Evolutionary conservation across 768 basidiomycete genomes (phyloP), one percentile per base, ranked within the genome.

Genomic region (Naganishia friedmannii): DNA sequence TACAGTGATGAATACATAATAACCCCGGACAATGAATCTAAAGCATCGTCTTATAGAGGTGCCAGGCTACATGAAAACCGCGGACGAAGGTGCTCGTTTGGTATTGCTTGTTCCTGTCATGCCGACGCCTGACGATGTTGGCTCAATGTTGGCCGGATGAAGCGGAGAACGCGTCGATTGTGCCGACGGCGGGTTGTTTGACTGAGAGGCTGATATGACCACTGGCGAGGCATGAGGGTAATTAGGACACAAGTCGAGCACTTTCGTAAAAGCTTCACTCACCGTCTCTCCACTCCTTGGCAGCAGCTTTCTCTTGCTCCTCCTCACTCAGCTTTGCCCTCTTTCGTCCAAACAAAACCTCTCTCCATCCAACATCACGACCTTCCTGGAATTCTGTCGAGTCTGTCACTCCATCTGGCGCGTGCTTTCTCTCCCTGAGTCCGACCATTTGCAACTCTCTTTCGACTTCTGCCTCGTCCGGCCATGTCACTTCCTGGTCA

Each of bases 391-490:
- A 68, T 23, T 57, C 67, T 39, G 31, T 34, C 19, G 51, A 21
- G 9, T 34, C 48, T 4, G 15, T 12, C 10, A 23, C 51, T 5
- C 73, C 76, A 39, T 68, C 73, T 7, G 73, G 69, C 48, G 75
- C 57, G 23, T 70, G 58, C 39, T 66, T 75, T n/a, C 79, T 53
- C 68, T 81, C 79, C 39, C 77, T 74, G 28, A 82, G 58, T 12
- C 81, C 81, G 15, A 82, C 81, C 73, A 81, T 74, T 72, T 80
- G 79, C 57, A 82, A 63, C 54, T 79, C 77, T 37, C 79, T 71
- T 66, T 79, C 75, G 12, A 81, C 65, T 34, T 77, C 76, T 23
- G 73, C 74, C 42, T 77, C 75, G 32, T 57, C 66, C 10, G 57
- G 57, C 42, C 78, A 71, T 63, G 78, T 72, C n/a, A 81, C 65